Conservation (phyloP, 2,329 filamentous ascomycete genomes). For the Stagonosporopsis vannaccii region DNA sequence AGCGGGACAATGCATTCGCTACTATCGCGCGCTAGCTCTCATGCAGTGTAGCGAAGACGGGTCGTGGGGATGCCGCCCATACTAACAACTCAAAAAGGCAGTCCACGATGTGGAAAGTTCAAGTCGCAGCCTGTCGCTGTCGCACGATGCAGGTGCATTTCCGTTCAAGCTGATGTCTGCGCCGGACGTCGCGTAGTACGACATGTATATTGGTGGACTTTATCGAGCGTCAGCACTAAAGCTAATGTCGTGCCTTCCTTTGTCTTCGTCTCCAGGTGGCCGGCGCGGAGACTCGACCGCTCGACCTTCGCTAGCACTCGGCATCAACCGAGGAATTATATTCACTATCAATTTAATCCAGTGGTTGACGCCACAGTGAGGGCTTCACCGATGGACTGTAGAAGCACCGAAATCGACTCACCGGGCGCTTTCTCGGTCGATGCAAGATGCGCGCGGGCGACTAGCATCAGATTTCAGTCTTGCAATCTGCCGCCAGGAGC, state of each 20-base stretch:
- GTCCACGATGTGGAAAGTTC: conserved; percentile 28
- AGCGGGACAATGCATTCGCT: conserved; percentile 17
- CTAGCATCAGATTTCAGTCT: neutral
- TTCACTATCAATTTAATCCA: neutral
- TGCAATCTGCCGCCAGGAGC: neutral
- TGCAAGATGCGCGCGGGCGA: neutral
- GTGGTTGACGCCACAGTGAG: conserved; percentile 1
- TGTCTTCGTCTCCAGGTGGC: conserved; percentile 14
- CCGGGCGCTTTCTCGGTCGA: neutral
- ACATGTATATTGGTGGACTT: conserved; percentile 7
- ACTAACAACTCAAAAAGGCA: conserved; percentile 15
- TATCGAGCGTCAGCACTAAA: conserved; percentile 10
- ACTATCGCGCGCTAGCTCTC: conserved; percentile 17
- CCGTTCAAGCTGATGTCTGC: conserved; percentile 10
- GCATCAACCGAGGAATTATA: conserved; percentile 6
- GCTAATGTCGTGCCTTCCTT: conserved; percentile 13
- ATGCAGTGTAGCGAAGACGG: conserved; percentile 12
- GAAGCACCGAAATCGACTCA: neutral
- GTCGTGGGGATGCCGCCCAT: conserved; percentile 17
- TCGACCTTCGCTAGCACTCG: conserved; percentile 1
- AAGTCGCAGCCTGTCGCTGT: conserved; percentile 17
- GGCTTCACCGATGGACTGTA: conserved; percentile 1
- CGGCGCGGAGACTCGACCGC: conserved; percentile 6
- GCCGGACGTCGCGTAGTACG: conserved; percentile 15
- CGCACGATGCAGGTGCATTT: conserved; percentile 34